Conservation (phyloP, 2,329 filamentous ascomycete species). For the Xylaria sp. region DNA sequence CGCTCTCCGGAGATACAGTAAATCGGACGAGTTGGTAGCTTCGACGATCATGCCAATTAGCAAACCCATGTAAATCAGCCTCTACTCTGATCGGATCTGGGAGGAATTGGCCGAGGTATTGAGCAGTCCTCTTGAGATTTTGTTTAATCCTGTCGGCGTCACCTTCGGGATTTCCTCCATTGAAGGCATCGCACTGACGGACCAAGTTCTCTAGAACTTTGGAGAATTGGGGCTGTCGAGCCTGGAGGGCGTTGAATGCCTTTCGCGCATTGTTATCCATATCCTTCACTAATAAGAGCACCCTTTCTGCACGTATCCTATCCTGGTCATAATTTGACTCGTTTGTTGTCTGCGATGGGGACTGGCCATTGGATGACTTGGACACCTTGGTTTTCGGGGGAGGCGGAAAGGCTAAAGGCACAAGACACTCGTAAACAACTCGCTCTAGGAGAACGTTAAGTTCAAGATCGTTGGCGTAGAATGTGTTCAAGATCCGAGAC, state of each 20-base stretch:
- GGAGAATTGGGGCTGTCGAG: slow-evolving; percentile 75
- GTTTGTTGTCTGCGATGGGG: slow-evolving; percentile 55
- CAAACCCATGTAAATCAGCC: slow-evolving; percentile 86
- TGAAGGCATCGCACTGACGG: slow-evolving; percentile 84
- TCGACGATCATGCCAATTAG: slow-evolving; percentile 86
- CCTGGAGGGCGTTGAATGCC: slow-evolving; percentile 87
- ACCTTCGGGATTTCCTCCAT: slow-evolving; percentile 81
- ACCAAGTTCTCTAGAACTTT: slow-evolving; percentile 78
- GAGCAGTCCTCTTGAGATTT: slow-evolving; percentile 73
- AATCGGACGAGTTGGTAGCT: slow-evolving; percentile 89
- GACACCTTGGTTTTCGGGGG: slow-evolving; percentile 64
- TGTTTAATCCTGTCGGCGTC: slow-evolving; percentile 72
- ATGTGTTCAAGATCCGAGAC: slow-evolving; percentile 82
- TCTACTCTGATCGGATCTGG: slow-evolving; percentile 75
- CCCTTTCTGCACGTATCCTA: slow-evolving; percentile 80
- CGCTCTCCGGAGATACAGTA: slow-evolving; percentile 81
- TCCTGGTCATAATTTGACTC: slow-evolving; percentile 66
- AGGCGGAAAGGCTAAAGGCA: slow-evolving; percentile 88
- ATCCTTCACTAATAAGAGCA: slow-evolving; percentile 79
- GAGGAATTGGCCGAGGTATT: slow-evolving; percentile 74
- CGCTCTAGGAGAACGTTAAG: slow-evolving; percentile 84
- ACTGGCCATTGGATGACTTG: slow-evolving; percentile 65
- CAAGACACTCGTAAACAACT: slow-evolving; percentile 82
- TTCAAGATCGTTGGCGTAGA: slow-evolving; percentile 87
- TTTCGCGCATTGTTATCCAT: slow-evolving; percentile 79